Conservation (phyloP, 2,329 filamentous ascomycete species). For the Fulvia fulva region DNA sequence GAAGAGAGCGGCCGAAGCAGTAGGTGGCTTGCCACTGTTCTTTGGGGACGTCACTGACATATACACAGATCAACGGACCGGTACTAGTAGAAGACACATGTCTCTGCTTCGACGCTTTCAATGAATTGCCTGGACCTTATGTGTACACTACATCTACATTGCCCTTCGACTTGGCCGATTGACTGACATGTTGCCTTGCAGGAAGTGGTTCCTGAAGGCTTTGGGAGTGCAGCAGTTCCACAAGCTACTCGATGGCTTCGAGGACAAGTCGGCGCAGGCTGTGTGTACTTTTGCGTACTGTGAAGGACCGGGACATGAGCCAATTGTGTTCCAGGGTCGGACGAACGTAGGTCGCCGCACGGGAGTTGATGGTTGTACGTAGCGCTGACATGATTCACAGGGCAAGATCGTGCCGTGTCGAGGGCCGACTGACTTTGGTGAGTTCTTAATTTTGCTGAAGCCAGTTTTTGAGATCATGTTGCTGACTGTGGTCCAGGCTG, state of each 20-base stretch:
- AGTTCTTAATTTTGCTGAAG: constrained; percentile 33
- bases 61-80: constrained; percentile 67
- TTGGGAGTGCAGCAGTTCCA: constrained; percentile 83
- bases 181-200: constrained; percentile 37
- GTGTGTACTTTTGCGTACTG: constrained; percentile 96
- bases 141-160: constrained; percentile 61
- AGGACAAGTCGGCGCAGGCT: constrained; percentile 86
- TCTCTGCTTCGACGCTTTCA: constrained; percentile 84
- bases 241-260: constrained; percentile 81
- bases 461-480: not conserved
- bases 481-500: constrained; percentile 60
- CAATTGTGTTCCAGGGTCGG: constrained; percentile 85
- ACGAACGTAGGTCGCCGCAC: constrained; percentile 67
- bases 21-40: too few relatives aligned
- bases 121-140: constrained; percentile 90
- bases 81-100: constrained; percentile 96
- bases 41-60: too few relatives aligned
- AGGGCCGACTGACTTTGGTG: constrained; percentile 79
- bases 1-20: constrained; percentile 70
- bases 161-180: not conserved
- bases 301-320: constrained; percentile 75
- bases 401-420: constrained; percentile 81
- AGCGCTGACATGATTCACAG: constrained; percentile 36
- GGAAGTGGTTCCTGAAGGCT: constrained; percentile 88
- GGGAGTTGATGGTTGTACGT: too few relatives aligned